Conservation (phyloP, 1,284 basidiomycete genomes). For the Stereum hirsutum region DNA sequence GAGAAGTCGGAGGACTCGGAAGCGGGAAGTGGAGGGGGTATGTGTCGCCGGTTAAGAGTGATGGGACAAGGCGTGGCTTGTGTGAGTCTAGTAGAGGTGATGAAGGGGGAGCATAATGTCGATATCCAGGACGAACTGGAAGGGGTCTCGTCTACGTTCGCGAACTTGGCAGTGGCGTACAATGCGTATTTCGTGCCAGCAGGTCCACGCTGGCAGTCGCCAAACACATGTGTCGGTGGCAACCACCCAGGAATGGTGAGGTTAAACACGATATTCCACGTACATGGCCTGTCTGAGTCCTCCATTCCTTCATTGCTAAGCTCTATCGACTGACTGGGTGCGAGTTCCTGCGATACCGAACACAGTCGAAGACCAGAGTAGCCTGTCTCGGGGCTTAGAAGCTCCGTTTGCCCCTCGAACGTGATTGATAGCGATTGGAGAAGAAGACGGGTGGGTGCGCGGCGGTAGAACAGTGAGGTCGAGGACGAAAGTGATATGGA, state of each 20-base stretch:
- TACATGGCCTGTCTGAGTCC: slow-evolving; percentile 38
- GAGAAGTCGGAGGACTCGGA: slow-evolving; percentile 14
- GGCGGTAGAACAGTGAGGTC: slow-evolving; percentile 39
- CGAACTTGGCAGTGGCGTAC: slow-evolving; percentile 54
- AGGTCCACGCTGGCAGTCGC: slow-evolving; percentile 26
- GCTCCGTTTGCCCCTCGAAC: slow-evolving; percentile 72
- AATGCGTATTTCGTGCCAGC: slow-evolving; percentile 58
- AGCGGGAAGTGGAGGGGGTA: slow-evolving; percentile 19
- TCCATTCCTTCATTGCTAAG: slow-evolving; percentile 54
- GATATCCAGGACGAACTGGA: slow-evolving; percentile 31
- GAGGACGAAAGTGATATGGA: slow-evolving; percentile 45
- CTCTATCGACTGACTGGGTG: slow-evolving; percentile 40
- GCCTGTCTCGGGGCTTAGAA: slow-evolving; percentile 44
- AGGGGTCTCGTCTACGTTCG: slow-evolving; percentile 29
- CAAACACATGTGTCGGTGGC: slow-evolving; percentile 44
- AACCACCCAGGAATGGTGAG: slow-evolving; percentile 72
- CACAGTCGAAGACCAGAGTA: slow-evolving; percentile 60
- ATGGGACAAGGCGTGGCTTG: slow-evolving; percentile 28
- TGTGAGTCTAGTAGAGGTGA: slow-evolving; percentile 25
- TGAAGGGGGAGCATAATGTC: slow-evolving; percentile 36
- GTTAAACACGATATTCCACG: slow-evolving; percentile 67
- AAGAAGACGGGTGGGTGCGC: slow-evolving; percentile 36
- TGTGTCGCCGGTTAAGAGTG: slow-evolving; percentile 34
- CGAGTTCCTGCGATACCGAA: slow-evolving; percentile 53
- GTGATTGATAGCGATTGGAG: slow-evolving; percentile 60